These are phyloP conservation scores for Metschnikowia corniflorae DNA, from an alignment of 805 yeast genomes.

Conservation along the genomic window DNA sequence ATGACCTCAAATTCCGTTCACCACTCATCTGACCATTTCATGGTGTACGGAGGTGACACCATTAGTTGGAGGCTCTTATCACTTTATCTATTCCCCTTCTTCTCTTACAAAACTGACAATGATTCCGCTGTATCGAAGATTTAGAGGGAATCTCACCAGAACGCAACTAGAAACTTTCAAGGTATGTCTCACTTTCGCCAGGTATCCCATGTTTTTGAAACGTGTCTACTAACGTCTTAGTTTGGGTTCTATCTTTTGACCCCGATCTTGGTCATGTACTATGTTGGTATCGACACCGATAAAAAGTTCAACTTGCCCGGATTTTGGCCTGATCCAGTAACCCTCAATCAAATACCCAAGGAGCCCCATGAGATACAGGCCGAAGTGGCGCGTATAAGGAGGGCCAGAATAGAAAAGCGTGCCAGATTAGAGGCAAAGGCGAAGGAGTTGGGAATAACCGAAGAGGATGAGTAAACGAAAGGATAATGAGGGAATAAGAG, in stretches of 20 bases:
- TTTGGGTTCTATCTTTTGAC: conserved; percentile 81
- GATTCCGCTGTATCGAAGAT: conserved; percentile 25
- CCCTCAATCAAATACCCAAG: conserved; percentile 86
- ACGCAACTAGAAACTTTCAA: conserved; percentile 44
- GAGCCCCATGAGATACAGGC: conserved; percentile 90
- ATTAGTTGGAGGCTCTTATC: no score
- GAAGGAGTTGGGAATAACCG: conserved; percentile 61
- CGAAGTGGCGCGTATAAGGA: conserved; percentile 82
- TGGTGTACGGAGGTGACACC: no score
- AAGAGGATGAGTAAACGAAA: conserved; percentile 24
- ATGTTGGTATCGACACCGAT: conserved; percentile 88
- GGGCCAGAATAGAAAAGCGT: conserved; percentile 71
- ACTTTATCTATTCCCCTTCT: no score
- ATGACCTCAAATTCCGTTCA: no score
- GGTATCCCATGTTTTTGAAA: no score
- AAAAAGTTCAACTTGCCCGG: conserved; percentile 87
- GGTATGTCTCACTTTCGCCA: conserved; percentile 26
- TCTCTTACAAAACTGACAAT: conserved; percentile 6
- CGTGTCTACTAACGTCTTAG: conserved; percentile 28
- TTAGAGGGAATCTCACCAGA: conserved; percentile 36
- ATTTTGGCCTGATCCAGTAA: conserved; percentile 95
- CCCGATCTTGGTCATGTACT: conserved; percentile 90
- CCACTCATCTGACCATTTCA: no score
- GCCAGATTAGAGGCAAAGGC: conserved; percentile 70
- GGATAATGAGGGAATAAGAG: no score